A percentile compares a stretch with the other conserved stretches of the same genome.
Conservation (phyloP, 2,329 filamentous ascomycete species). For the Sporothrix variecibatus region DNA sequence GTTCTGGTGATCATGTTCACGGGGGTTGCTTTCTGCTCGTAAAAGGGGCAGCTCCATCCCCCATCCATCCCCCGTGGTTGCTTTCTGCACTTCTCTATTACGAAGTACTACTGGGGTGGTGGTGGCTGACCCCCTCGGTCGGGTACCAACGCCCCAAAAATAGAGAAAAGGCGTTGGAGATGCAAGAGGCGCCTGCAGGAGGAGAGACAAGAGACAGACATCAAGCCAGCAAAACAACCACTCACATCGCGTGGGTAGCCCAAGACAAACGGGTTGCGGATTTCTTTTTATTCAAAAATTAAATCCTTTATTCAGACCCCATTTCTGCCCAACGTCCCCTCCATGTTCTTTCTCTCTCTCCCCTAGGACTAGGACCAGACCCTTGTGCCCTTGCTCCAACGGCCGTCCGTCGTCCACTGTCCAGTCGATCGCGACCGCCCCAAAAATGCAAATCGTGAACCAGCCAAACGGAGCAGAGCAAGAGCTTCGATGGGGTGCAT, state of each 20-base stretch:
- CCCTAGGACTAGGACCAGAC: neutral
- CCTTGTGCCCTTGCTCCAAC: constrained; percentile 24
- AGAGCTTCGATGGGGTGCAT: neutral
- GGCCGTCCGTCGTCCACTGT: constrained; percentile 33
- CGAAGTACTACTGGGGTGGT: neutral
- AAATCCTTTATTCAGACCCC: constrained; percentile 27
- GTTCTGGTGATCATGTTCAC: neutral
- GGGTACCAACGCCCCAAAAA: constrained; percentile 37
- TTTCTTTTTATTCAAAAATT: neutral
- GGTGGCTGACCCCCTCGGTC: constrained; percentile 28
- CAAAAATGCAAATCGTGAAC: neutral
- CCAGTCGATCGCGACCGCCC: constrained; percentile 33
- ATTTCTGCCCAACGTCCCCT: constrained; percentile 38
- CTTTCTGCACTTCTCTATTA: neutral
- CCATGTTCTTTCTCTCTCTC: neutral
- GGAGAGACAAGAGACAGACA: neutral
- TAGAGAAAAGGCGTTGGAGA: neutral
- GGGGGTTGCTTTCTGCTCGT: neutral
- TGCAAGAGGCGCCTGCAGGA: neutral
- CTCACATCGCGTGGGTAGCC: constrained; percentile 10
- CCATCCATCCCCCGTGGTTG: neutral
- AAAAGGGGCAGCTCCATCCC: neutral
- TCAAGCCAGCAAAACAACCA: constrained; percentile 1
- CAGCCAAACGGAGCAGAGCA: constrained; percentile 15
- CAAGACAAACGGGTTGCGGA: neutral